Conservation (phyloP, 2,329 filamentous ascomycete genomes). For the Parafenestella ontariensis region DNA sequence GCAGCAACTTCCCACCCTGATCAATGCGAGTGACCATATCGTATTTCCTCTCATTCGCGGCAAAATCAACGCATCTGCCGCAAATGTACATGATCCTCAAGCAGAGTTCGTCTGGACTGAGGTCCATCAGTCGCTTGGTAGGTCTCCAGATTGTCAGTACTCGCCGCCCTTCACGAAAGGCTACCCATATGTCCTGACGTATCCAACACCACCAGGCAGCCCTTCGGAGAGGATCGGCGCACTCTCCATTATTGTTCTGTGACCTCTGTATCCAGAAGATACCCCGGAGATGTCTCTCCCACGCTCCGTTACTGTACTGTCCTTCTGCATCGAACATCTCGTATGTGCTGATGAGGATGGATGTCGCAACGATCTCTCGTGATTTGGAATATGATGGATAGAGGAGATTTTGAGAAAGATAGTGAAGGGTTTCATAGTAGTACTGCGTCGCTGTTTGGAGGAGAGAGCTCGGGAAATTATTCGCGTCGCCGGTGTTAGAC, state of each 20-base stretch:
- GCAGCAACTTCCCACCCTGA: conserved; percentile 55
- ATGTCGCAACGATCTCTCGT: conserved; percentile 65
- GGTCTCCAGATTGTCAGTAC: conserved; percentile 67
- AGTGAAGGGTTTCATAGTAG: conserved; percentile 69
- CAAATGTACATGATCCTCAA: conserved; percentile 62
- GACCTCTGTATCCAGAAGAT: conserved; percentile 72
- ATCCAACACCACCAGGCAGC: conserved; percentile 73
- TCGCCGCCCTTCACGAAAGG: conserved; percentile 64
- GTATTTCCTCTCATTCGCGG: conserved; percentile 58
- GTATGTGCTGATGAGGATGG: conserved; percentile 67
- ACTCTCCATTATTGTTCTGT: conserved; percentile 66
- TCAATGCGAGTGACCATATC: conserved; percentile 56
- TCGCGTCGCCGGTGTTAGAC: conserved; percentile 12
- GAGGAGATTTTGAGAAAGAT: conserved; percentile 65
- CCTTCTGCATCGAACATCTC: conserved; percentile 70
- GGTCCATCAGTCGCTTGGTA: conserved; percentile 55
- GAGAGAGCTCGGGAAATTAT: conserved; percentile 35
- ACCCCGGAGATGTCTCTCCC: conserved; percentile 69
- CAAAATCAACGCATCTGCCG: conserved; percentile 65
- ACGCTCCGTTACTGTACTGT: conserved; percentile 53
- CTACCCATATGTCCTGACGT: conserved; percentile 70
- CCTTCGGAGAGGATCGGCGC: conserved; percentile 60
- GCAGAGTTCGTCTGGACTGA: conserved; percentile 63
- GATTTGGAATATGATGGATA: conserved; percentile 65
- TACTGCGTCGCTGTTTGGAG: conserved; percentile 57